phyloP scores from a whole-genome alignment of 345 rosid genomes.

The Populus davidiana region DNA sequence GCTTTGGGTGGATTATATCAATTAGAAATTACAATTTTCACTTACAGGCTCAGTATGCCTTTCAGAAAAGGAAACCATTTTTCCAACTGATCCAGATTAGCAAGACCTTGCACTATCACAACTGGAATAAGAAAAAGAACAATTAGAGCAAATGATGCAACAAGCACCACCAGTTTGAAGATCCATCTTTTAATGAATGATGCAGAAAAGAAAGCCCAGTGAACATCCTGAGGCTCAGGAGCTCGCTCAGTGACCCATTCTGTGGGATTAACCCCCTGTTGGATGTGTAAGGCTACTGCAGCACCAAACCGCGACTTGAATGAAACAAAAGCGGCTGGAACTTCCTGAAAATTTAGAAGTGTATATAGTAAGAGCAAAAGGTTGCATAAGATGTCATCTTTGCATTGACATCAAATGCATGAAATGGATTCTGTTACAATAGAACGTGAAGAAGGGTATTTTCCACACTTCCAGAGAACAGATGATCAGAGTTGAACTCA shows the following conservation, averaged over 20 bases:
- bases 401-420: neutral
- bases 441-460: neutral
- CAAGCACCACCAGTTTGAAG: constrained; percentile 49
- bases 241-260: constrained; percentile 87
- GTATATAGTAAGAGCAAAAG: constrained; percentile 1
- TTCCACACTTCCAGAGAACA: constrained; percentile 5
- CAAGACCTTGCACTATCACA: constrained; percentile 82
- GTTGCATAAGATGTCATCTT: constrained; percentile 13
- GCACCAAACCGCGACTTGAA: constrained; percentile 77
- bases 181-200: constrained; percentile 78
- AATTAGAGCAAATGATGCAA: constrained; percentile 52
- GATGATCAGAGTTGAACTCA: neutral
- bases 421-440: neutral
- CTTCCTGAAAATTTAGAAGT: constrained; percentile 51
- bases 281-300: constrained; percentile 71
- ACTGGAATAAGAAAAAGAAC: constrained; percentile 75
- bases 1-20: neutral
- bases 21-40: constrained; percentile 16
- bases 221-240: constrained; percentile 80
- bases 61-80: constrained; percentile 74
- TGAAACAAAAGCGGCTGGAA: constrained; percentile 88
- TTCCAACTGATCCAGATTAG: constrained; percentile 77
- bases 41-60: constrained; percentile 65
- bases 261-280: constrained; percentile 75
- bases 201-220: constrained; percentile 89